These are phyloP conservation scores for Aspergillus melleus DNA, from an alignment of 2,329 filamentous ascomycete genomes.

Conservation along the genomic window DNA sequence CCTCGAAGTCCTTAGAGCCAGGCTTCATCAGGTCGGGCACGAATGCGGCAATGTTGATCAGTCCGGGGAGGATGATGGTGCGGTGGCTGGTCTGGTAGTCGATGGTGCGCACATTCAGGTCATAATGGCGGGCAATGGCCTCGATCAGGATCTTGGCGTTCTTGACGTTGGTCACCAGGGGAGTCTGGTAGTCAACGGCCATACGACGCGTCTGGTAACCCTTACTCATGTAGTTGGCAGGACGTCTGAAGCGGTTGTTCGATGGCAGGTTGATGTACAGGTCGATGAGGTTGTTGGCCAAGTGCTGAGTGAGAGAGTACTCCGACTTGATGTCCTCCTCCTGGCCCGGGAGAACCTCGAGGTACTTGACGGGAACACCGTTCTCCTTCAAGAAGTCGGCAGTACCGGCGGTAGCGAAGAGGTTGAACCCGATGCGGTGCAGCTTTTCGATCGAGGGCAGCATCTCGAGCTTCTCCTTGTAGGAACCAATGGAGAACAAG, in stretches of 20 bases:
- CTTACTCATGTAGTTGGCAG: constrained; percentile 97
- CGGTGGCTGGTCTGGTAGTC: constrained; percentile 92
- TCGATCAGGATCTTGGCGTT: constrained; percentile 97
- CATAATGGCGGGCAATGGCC: constrained; percentile 85
- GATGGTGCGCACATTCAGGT: constrained; percentile 76
- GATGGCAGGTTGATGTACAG: constrained; percentile 99
- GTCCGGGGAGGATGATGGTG: constrained; percentile 69
- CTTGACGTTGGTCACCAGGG: constrained; percentile 97
- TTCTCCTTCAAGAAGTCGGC: constrained; percentile 96
- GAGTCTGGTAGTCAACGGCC: constrained; percentile 97
- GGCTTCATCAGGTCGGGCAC: constrained; percentile 69
- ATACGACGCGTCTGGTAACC: constrained; percentile 95
- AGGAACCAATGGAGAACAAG: constrained; percentile 90
- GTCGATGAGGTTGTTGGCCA: constrained; percentile 97
- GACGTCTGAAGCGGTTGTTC: constrained; percentile 93
- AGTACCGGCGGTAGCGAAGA: constrained; percentile 94
- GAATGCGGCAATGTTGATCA: constrained; percentile 79
- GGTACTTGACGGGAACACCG: constrained; percentile 85
- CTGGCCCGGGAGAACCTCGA: constrained; percentile 78
- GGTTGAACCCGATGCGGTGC: constrained; percentile 86
- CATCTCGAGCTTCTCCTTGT: constrained; percentile 98
- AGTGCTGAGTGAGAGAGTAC: constrained; percentile 93
- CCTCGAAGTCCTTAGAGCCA: constrained; percentile 67
- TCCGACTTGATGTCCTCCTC: constrained; percentile 88
- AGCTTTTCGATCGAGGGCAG: constrained; percentile 87